A percentile compares a stretch with the other conserved stretches of the same genome.
Conservation (phyloP, 2,329 filamentous ascomycete genomes). For the Monilinia laxa region DNA sequence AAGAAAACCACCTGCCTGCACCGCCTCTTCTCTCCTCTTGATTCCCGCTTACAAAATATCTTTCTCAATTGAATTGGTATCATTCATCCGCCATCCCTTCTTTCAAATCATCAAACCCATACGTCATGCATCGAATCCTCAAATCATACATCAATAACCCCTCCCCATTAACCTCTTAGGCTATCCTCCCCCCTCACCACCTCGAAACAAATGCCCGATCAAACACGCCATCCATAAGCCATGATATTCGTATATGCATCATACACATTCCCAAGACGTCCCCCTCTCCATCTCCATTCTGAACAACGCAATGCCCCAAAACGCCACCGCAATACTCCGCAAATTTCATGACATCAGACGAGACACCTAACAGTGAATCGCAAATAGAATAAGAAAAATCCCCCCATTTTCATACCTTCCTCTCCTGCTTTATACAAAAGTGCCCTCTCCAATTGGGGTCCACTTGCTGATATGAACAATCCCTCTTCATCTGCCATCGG, state of each 20-base stretch:
- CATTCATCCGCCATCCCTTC: background rate
- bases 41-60: background rate
- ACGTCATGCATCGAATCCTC: background rate
- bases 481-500: background rate
- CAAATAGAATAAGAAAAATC: background rate
- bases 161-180: too few relatives aligned
- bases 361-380: background rate
- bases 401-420: background rate
- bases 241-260: background rate
- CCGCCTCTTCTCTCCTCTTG: background rate
- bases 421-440: background rate
- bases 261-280: background rate
- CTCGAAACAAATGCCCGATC: background rate
- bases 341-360: background rate
- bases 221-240: slow-evolving; percentile 1
- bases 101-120: background rate
- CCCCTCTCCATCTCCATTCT: background rate
- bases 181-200: background rate
- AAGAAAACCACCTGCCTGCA: too few relatives aligned
- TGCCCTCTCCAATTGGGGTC: background rate
- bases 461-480: background rate
- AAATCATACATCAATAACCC: background rate
- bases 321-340: background rate
- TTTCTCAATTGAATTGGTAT: background rate
- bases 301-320: background rate